These are phyloP conservation scores for Histomonas meleagridis DNA, from an alignment of 208 protist species.

Conservation along the genomic window DNA sequence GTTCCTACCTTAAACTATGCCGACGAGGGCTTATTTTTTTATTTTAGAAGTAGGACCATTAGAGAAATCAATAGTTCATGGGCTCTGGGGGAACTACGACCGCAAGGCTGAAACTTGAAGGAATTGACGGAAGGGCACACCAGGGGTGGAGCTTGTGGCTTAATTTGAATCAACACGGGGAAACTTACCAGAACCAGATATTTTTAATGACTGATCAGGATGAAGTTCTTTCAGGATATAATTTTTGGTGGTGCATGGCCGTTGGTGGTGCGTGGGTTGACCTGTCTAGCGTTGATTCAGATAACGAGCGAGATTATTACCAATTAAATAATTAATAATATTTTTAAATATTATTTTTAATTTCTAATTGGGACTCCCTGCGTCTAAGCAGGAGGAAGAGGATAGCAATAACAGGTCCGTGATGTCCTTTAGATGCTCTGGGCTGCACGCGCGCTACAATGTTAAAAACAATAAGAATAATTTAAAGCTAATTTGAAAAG, in stretches of 20 bases:
- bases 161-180: slow-evolving; percentile 66
- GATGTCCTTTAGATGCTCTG: slow-evolving; percentile 71
- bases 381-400: slow-evolving; percentile 44
- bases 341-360: slow-evolving; percentile 40
- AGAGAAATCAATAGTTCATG: slow-evolving; percentile 63
- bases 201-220: slow-evolving; percentile 65
- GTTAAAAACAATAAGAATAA: slow-evolving; percentile 53
- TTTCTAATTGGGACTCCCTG: slow-evolving; percentile 63
- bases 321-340: slow-evolving; percentile 57
- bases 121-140: slow-evolving; percentile 69
- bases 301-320: slow-evolving; percentile 61
- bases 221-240: not conserved
- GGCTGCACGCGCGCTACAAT: slow-evolving; percentile 69
- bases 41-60: slow-evolving; percentile 45
- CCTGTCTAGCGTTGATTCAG: not conserved
- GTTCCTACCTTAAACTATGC: slow-evolving; percentile 66
- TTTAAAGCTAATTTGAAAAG: not conserved
- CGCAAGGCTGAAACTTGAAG: slow-evolving; percentile 71
- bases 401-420: slow-evolving; percentile 69
- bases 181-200: slow-evolving; percentile 67
- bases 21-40: slow-evolving; percentile 55
- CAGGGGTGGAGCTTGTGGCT: slow-evolving; percentile 64
- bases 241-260: slow-evolving; percentile 4
- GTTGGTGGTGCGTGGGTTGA: slow-evolving; percentile 7
- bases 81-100: slow-evolving; percentile 64